Evolutionary conservation across 495 filamentous ascomycete genomes (phyloP), one percentile per base, ranked within the genome.

Genomic region (Hypomontagnella submonticulosa): DNA sequence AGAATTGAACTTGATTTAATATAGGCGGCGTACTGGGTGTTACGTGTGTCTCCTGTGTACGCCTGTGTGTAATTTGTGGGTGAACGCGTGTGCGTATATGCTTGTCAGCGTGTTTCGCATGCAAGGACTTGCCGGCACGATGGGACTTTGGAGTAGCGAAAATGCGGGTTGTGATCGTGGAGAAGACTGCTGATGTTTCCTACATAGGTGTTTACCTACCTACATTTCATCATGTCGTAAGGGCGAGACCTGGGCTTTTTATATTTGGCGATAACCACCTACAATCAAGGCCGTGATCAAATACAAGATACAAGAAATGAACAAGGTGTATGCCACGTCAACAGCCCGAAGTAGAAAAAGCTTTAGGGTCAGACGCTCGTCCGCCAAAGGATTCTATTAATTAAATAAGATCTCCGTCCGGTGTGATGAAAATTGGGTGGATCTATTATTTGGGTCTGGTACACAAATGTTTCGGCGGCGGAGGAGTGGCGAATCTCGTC

Each of bases 321-420:
- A 36, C 33, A 59, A 18, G 53, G 34, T 46, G 53, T 38, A 57
- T 44, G 60, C 41, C 59, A 63, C 60, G 60, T 69, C 36, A 51
- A 59, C 18, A 41, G 9, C 36, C 32, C 18, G 32, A 69, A 69
- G 60, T 69, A 64, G 66, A 69, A 64, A 69, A 69, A 69, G 59
- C 20, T 50, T 36, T 15, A 58, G 47, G 54, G 59, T 64, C 55
- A 60, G 42, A 60, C 36, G 37, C 40, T 51, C 33, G 44, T 61
- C 40, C 41, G 16, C 38, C 19, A 30, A 57, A 62, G 16, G 20
- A 52, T n/a, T 47, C 10, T 33, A 34, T 47, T 18, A 50, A 41
- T 2, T 16, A 55, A 33, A 23, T 34, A 15, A 9, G 44, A 34
- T 20, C 30, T 32, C 30, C 4, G 16, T 51, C 33, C 1, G 9